Percentiles rank a stretch among this genome's conserved stretches.
Evolutionary conservation across 352 stramenopile species (phyloP).

Genomic region (Plasmopara muralis): DNA sequence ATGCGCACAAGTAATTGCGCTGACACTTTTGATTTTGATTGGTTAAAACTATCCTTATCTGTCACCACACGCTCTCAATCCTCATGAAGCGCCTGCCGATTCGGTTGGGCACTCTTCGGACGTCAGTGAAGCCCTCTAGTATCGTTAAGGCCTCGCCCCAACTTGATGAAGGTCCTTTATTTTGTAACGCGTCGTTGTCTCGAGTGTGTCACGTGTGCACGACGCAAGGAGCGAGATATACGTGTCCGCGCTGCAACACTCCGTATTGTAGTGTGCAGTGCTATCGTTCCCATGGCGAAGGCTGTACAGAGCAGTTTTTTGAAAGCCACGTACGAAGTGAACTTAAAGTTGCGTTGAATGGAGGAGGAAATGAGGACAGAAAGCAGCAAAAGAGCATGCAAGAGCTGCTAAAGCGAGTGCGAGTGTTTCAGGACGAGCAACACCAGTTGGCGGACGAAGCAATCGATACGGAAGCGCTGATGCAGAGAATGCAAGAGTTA

Average conservation of each 20-base stretch:
- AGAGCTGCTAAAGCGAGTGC: slow-evolving; percentile 44
- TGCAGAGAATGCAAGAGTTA: slow-evolving; percentile 43
- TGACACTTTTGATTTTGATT: slow-evolving; percentile 21
- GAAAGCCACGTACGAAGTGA: slow-evolving; percentile 56
- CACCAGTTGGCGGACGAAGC: slow-evolving; percentile 9
- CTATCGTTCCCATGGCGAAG: slow-evolving; percentile 62
- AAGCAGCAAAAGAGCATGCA: slow-evolving; percentile 33
- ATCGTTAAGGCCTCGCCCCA: slow-evolving; percentile 4
- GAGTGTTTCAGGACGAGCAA: slow-evolving; percentile 49
- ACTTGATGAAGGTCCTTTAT: neutral
- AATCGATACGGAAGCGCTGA: slow-evolving; percentile 25
- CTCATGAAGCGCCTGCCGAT: slow-evolving; percentile 56
- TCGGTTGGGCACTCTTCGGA: slow-evolving; percentile 47
- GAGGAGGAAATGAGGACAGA: slow-evolving; percentile 18
- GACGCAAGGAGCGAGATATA: slow-evolving; percentile 57
- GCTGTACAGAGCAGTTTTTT: slow-evolving; percentile 78
- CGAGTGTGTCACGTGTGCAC: slow-evolving; percentile 70
- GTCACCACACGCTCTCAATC: neutral
- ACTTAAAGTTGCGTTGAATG: slow-evolving; percentile 33
- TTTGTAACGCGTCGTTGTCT: slow-evolving; percentile 26
- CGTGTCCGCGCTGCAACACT: slow-evolving; percentile 73
- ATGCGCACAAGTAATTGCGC: too few relatives aligned
- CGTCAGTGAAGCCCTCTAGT: slow-evolving; percentile 29
- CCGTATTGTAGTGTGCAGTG: slow-evolving; percentile 76
- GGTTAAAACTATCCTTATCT: slow-evolving; percentile 15